These are phyloP conservation scores for Onygenales sp. DNA, from an alignment of 2,329 filamentous ascomycete genomes.

Conservation along the genomic window DNA sequence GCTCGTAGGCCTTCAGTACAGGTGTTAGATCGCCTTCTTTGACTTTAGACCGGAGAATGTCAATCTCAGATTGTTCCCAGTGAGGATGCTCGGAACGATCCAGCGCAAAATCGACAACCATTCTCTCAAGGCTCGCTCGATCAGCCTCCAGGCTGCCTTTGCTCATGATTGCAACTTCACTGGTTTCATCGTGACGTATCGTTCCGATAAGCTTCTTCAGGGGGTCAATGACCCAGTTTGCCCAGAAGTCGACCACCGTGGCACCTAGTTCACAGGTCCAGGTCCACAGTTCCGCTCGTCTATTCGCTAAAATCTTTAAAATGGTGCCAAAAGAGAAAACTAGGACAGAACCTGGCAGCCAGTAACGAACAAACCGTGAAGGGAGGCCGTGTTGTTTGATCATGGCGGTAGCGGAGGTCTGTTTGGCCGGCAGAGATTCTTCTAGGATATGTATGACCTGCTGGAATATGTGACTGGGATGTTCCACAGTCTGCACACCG, in stretches of 20 bases:
- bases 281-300: slow-evolving; percentile 63
- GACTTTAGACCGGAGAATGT: slow-evolving; percentile 67
- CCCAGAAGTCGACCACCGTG: slow-evolving; percentile 82
- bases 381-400: slow-evolving; percentile 64
- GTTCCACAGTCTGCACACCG: slow-evolving; percentile 48
- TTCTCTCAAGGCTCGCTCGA: slow-evolving; percentile 82
- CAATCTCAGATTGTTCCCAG: slow-evolving; percentile 60
- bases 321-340: slow-evolving; percentile 79
- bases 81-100: slow-evolving; percentile 56
- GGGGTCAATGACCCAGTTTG: slow-evolving; percentile 91
- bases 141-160: slow-evolving; percentile 84
- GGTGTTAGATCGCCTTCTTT: slow-evolving; percentile 88
- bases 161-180: slow-evolving; percentile 95
- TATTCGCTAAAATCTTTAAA: slow-evolving; percentile 66
- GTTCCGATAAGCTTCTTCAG: slow-evolving; percentile 75
- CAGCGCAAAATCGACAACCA: slow-evolving; percentile 92
- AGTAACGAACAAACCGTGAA: slow-evolving; percentile 68
- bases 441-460: slow-evolving; percentile 51
- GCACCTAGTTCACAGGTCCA: slow-evolving; percentile 73
- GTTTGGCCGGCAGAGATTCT: slow-evolving; percentile 58
- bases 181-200: slow-evolving; percentile 84
- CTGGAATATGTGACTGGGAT: slow-evolving; percentile 30
- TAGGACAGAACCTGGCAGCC: slow-evolving; percentile 65
- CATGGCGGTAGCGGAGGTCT: slow-evolving; percentile 44
- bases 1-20: slow-evolving; percentile 82